phyloP scores from a whole-genome alignment of 1,284 basidiomycete genomes.

The Golubevia sp. region DNA sequence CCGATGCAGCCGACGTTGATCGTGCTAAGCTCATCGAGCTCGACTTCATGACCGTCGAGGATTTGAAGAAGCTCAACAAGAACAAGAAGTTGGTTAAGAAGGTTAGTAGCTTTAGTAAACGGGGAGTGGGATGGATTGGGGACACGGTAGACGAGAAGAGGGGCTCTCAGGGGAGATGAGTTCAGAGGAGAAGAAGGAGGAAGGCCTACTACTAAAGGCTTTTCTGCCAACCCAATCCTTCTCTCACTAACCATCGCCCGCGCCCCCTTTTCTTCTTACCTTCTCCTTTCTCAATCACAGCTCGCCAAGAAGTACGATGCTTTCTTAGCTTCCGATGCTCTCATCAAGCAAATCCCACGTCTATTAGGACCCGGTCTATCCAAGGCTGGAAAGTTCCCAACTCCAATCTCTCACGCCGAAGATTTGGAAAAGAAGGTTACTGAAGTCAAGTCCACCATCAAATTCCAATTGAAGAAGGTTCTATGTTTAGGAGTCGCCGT shows the following conservation, averaged over 20 bases:
- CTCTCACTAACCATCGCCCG: not conserved
- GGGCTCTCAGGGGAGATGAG: no score
- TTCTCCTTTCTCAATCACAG: constrained; percentile 60
- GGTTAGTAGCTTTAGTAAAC: constrained; percentile 4
- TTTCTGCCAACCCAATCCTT: not conserved
- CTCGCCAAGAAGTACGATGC: constrained; percentile 99
- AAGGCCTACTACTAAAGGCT: no score
- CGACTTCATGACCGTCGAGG: constrained; percentile 97
- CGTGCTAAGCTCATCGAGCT: constrained; percentile 96
- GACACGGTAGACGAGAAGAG: no score
- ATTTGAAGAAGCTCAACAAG: constrained; percentile 99
- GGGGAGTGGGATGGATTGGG: no score
- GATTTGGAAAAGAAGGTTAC: constrained; percentile 89
- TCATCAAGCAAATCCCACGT: constrained; percentile 99
- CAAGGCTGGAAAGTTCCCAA: constrained; percentile 99
- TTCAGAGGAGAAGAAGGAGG: no score
- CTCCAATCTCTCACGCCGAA: constrained; percentile 84
- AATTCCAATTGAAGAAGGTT: constrained; percentile 72
- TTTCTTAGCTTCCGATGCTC: constrained; percentile 94
- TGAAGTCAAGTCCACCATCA: constrained; percentile 96
- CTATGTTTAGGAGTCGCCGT: constrained; percentile 98
- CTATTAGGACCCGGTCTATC: constrained; percentile 98
- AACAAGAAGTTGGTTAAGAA: constrained; percentile 99
- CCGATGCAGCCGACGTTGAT: constrained; percentile 98
- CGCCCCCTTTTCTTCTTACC: not conserved